Evolutionary conservation across 2,329 filamentous ascomycete genomes (phyloP), one percentile per base, ranked within the genome.

Genomic region (Cordyceps cateniannulata): DNA sequence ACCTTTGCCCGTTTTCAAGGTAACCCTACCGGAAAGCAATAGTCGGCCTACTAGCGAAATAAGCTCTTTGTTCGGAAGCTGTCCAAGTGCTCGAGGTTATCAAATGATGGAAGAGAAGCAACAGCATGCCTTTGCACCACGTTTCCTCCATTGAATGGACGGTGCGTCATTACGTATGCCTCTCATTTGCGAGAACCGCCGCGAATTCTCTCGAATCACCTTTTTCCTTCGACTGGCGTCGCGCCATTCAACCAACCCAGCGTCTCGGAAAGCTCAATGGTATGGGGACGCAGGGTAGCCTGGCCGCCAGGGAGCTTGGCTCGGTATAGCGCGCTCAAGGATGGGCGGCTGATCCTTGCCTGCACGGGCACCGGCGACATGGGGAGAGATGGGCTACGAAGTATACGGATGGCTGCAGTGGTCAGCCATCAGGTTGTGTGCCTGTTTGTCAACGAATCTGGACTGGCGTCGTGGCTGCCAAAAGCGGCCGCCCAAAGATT

Each of bases 131-230:
- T 18, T 25, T 10, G 24, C 18, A 10, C 2, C 24, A 42, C 27
- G 25, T 25, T 25, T 8, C 32, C 14, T 18, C 6, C 3, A 10
- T 35, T 35, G 10, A 10, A 9, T 35, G 2, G 8, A 35, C 6
- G 32, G 32, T 38, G 57, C 27, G 16, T 45, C 49, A 40, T 42
- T 59, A 29, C 9, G 16, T 42, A 22, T 38, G 22, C 35, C 48
- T 20, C 49, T 59, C 57, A 59, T 59, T 59, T 59, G 57, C 57
- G 57, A 59, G 48, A 47, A 52, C 57, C 57, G 57, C 38, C 9
- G 20, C 48, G 25, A 50, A 32, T 42, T 42, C 38, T n/a, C 2
- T 42, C 18, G 12, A 42, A 42, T 52, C 57, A 52, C 35, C 35
- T 47, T 16, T 20, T 27, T 47, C 42, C 57, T 38, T 16, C 45